A percentile compares a stretch with the other conserved stretches of the same genome.
Evolutionary conservation across 108 stramenopile genomes (phyloP).

Genomic region (Skeletonema potamos): DNA sequence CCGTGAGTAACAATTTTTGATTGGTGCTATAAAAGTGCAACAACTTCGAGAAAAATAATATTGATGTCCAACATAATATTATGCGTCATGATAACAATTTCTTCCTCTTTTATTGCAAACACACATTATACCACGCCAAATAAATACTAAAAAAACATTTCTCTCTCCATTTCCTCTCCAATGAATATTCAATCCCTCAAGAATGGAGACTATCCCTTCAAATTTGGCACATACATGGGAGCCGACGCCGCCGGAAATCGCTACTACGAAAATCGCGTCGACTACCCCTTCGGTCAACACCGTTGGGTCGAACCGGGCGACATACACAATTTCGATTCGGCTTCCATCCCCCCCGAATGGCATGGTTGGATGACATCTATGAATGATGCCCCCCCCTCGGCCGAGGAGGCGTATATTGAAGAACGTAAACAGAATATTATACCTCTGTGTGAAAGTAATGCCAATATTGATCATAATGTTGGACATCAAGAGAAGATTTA

Average conservation of each 20-base stretch:
- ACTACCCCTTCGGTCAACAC: conserved; percentile 94
- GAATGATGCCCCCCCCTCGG: conserved; percentile 79
- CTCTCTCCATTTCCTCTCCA: too few relatives aligned
- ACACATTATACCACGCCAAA: not conserved
- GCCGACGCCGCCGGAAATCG: conserved; percentile 90
- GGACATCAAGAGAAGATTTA: conserved; percentile 76
- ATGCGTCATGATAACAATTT: too few relatives aligned
- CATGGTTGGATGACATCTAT: conserved; percentile 94
- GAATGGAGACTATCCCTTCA: conserved; percentile 95
- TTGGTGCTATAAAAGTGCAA: conserved; percentile 2
- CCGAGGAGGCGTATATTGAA: conserved; percentile 55
- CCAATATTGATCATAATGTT: conserved; percentile 66
- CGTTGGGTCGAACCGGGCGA: conserved; percentile 96
- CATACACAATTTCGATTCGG: conserved; percentile 93
- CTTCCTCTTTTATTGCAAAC: not conserved
- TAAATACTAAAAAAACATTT: too few relatives aligned
- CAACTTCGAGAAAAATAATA: not conserved
- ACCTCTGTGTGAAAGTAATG: conserved; percentile 58
- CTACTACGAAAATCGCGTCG: conserved; percentile 94
- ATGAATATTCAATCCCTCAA: too few relatives aligned
- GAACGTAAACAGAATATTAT: conserved; percentile 55
- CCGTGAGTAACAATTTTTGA: conserved; percentile 18
- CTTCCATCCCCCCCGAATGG: conserved; percentile 91
- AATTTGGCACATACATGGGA: conserved; percentile 95
- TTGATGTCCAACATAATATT: not conserved